A percentile compares a stretch with the other conserved stretches of the same genome.
Evolutionary conservation across 805 yeast species (phyloP).

Genomic region (Metschnikowia peoriensis): DNA sequence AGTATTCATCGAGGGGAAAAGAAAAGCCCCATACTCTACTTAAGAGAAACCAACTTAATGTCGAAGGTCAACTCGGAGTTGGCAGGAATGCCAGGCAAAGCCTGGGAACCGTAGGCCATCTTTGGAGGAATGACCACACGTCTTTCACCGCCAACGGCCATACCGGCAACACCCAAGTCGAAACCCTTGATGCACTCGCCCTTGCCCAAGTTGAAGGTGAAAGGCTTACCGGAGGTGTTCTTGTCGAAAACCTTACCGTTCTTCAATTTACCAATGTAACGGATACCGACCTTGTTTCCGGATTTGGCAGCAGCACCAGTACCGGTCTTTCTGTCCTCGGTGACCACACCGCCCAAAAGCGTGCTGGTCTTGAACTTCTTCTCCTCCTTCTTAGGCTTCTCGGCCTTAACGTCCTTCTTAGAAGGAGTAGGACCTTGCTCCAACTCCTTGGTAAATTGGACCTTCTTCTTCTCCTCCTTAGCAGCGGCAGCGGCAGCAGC

Average conservation of each 20-base stretch:
- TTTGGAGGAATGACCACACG: constrained; percentile 93
- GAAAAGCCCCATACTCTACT: constrained; percentile 42
- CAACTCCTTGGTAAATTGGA: constrained; percentile 83
- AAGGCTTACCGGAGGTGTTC: constrained; percentile 96
- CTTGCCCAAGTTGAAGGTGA: constrained; percentile 83
- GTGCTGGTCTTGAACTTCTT: constrained; percentile 71
- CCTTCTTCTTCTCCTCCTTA: constrained; percentile 57
- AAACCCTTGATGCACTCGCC: constrained; percentile 99
- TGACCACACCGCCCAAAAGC: constrained; percentile 86
- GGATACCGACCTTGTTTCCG: constrained; percentile 89
- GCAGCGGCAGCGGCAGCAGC: constrained; percentile 19
- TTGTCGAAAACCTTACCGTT: constrained; percentile 97
- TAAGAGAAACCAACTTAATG: constrained; percentile 86
- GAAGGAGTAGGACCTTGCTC: constrained; percentile 90
- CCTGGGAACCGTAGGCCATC: constrained; percentile 93
- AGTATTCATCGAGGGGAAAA: neutral
- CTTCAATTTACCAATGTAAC: constrained; percentile 96
- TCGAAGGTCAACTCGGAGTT: constrained; percentile 96
- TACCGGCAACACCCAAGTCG: constrained; percentile 98
- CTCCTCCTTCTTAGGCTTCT: constrained; percentile 13
- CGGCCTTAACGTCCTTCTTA: constrained; percentile 22
- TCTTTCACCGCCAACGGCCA: constrained; percentile 99
- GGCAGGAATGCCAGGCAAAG: constrained; percentile 96
- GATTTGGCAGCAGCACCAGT: constrained; percentile 84
- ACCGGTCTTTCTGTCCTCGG: constrained; percentile 91